These are phyloP conservation scores for Nothopassalora personata DNA, from an alignment of 2,329 filamentous ascomycete species.

Conservation along the genomic window DNA sequence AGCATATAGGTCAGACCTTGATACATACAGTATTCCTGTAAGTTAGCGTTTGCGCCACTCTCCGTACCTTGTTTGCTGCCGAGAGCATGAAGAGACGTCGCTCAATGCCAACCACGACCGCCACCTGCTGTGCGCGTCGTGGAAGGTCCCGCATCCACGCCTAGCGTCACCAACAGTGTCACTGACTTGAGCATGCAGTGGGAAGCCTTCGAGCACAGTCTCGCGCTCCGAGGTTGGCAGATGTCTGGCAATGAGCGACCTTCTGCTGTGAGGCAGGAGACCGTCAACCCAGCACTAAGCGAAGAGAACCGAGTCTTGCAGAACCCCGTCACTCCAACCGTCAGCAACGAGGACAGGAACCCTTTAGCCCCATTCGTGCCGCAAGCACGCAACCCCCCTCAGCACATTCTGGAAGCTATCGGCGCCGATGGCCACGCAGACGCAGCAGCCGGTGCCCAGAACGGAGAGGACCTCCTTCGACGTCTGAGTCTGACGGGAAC, in stretches of 20 bases:
- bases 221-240: constrained; percentile 15
- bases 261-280: constrained; percentile 17
- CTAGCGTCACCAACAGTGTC: constrained; percentile 4
- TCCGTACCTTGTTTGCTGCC: background rate
- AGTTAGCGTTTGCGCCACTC: background rate
- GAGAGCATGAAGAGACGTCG: background rate
- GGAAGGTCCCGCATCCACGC: background rate
- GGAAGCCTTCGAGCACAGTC: constrained; percentile 11
- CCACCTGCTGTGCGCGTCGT: background rate
- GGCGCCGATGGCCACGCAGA: constrained; percentile 28
- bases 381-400: constrained; percentile 10
- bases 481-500: constrained; percentile 46
- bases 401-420: constrained; percentile 20
- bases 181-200: constrained; percentile 16
- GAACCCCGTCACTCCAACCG: constrained; percentile 24
- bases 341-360: constrained; percentile 17
- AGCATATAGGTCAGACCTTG: background rate
- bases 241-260: constrained; percentile 19
- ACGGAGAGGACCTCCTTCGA: constrained; percentile 48
- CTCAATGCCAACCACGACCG: background rate
- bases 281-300: constrained; percentile 14
- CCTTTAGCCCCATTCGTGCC: constrained; percentile 9
- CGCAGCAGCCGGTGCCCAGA: constrained; percentile 41
- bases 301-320: constrained; percentile 15
- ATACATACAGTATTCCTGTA: background rate